Base-by-base conservation (phyloP, 352 stramenopile genomes). In the Saprolegnia diclina region DNA sequence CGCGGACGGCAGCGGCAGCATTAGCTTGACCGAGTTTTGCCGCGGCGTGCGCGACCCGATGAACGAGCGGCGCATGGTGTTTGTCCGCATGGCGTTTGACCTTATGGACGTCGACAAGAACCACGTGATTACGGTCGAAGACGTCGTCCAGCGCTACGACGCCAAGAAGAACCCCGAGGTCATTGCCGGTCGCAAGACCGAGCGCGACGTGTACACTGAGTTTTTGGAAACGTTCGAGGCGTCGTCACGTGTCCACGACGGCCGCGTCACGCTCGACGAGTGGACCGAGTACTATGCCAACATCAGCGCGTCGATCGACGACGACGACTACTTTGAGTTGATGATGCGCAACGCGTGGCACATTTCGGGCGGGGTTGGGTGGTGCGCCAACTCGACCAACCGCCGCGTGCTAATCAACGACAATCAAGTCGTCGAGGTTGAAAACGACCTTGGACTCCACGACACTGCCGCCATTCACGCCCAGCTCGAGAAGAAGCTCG, bases 311-410 rank as follows among this genome's bases (percentile, higher is more conserved):
- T 88, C 76, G 48, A 92, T 97, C 67, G 91, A 95, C 45, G 80
- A 91, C 61, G 88, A 97, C 71, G 86, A 96, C 63, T 94, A 91
- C 59, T 97, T 97, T 67, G 88, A 96, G 73, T 76, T 93, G 29
- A 96, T 97, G 82, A 90, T 97, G 71, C 84, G 88, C 70, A 97
- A 90, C 50, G 87, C 55, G 52, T 91, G 89, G 85, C 82, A 89
- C 56, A 85, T 95, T 18, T 81, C 77, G 1, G 87, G 87, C 16
- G 87, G 87, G 16, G 64, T 75, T 1, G 87, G 82, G 1, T 74
- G 73, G 46, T 75, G 71, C n/a, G 79, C 80, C n/a, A 92, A 89
- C 76, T 81, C 75, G 11, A 87, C 77, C 35, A 85, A 81, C n/a
- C 78, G 80, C 19, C 81, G 84, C 42, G 79, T 91, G 48, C 75